Conservation (phyloP, 2,329 filamentous ascomycete species). For the Colletotrichum sublineola region DNA sequence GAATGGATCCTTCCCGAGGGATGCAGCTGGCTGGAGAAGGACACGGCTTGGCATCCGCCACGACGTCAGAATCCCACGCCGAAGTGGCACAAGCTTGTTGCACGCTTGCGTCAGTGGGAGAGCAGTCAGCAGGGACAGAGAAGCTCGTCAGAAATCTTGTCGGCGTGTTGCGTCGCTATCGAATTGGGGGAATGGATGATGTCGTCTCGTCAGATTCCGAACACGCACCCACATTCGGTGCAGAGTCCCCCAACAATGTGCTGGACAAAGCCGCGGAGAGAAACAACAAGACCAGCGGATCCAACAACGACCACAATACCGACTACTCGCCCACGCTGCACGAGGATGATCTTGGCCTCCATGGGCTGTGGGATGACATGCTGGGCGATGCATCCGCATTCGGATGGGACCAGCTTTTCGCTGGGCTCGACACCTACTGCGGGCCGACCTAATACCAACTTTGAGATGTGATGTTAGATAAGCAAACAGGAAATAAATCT, state of each 20-base stretch:
- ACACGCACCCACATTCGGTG: not conserved
- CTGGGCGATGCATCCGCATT: slow-evolving; percentile 39
- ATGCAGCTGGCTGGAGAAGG: not conserved
- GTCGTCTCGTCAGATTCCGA: not conserved
- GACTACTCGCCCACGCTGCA: not conserved
- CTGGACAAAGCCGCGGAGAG: not conserved
- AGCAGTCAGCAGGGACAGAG: slow-evolving; percentile 44
- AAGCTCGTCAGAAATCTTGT: slow-evolving; percentile 43
- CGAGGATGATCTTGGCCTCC: slow-evolving; percentile 26
- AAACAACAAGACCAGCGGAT: not conserved
- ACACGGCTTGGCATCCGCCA: not conserved
- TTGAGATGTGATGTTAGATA: not conserved
- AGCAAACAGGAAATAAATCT: too few relatives aligned
- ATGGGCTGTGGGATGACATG: slow-evolving; percentile 44
- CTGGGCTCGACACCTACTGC: slow-evolving; percentile 45
- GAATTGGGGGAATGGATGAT: slow-evolving; percentile 30
- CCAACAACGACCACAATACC: not conserved
- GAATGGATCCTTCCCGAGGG: slow-evolving; percentile 24
- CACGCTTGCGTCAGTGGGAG: slow-evolving; percentile 41
- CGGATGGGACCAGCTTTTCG: slow-evolving; percentile 46
- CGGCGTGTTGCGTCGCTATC: slow-evolving; percentile 43
- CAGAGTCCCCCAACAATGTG: not conserved
- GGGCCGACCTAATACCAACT: slow-evolving; percentile 16
- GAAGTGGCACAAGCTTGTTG: slow-evolving; percentile 43
- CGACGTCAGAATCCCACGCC: slow-evolving; percentile 24